Evolutionary conservation across 495 filamentous ascomycete genomes (phyloP), one percentile per base, ranked within the genome.

Genomic region (Aspergillus bertholletiae): DNA sequence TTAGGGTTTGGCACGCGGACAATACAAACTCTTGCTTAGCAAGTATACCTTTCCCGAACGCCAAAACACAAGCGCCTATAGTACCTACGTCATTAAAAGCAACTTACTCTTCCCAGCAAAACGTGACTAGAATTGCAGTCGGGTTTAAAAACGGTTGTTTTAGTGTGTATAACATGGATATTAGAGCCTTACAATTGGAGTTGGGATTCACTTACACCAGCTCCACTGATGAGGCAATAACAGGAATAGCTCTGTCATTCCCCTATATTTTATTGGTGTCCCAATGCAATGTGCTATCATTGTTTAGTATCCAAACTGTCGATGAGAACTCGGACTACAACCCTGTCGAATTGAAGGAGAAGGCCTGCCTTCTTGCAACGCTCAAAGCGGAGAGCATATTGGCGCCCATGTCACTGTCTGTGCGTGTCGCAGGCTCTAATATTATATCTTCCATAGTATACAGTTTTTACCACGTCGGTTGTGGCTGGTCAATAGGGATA

Each of bases 391-490:
- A 90, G 61, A 93, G 87, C 13, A 85, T 86, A 1, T 83, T 89
- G 60, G 82, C 88, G 4, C 92, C 93, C 0, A 72, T 93, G 51
- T 87, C 90, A 13, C 74, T 96, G 20, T 90, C 89, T 5, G 78
- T 98, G 37, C 81, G 90, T 13, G 72, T 77, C 37, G 83, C 81
- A 20, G 59, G 79, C 0, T 69, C 74, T 5, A 78, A 80, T 13
- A 83, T 92, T 5, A 79, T 88, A 8, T 86, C 89, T 2, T 91
- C 89, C 11, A 88, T 97, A 48, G 93, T 93, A 5, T 97, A 96
- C 69, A 86, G 73, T 39, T 78, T 78, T 57, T 73, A 64, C 46
- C 74, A 74, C n/a, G 64, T 74, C 56, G 71, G 74, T 21, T 74
- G 72, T 46, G 91, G 91, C 17, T 98, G 92, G 90, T 89, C 89